A percentile compares a stretch with the other conserved stretches of the same genome.
These are phyloP conservation scores for Plantago elongata DNA, from an alignment of 257 asterid genomes.

Conservation along the genomic window DNA sequence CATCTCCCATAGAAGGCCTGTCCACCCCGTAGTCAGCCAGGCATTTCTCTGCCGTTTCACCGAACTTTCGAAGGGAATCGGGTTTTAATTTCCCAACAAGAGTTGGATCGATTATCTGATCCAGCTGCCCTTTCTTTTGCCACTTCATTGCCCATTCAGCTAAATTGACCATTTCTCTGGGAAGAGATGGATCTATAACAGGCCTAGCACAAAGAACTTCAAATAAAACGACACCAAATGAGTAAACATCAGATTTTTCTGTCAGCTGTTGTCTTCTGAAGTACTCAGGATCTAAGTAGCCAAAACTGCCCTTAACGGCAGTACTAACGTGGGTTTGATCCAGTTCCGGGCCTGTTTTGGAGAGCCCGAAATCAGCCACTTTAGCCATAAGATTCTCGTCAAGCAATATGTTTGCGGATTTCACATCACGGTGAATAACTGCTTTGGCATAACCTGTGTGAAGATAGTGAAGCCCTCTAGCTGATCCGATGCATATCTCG, in stretches of 20 bases:
- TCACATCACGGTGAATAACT: slow-evolving; percentile 67
- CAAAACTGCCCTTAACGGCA: slow-evolving; percentile 65
- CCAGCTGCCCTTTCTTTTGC: slow-evolving; percentile 32
- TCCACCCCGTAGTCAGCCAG: slow-evolving; percentile 39
- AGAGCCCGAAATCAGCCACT: slow-evolving; percentile 68
- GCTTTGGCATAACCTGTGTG: slow-evolving; percentile 42
- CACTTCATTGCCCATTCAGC: slow-evolving; percentile 48
- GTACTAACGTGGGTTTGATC: slow-evolving; percentile 52
- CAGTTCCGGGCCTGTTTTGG: slow-evolving; percentile 50
- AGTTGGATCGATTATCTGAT: slow-evolving; percentile 40
- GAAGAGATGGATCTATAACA: slow-evolving; percentile 23
- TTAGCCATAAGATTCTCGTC: slow-evolving; percentile 64
- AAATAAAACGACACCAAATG: slow-evolving; percentile 60
- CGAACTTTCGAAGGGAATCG: slow-evolving; percentile 40
- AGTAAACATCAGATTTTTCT: slow-evolving; percentile 64
- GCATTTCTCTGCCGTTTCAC: slow-evolving; percentile 40
- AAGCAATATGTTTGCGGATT: slow-evolving; percentile 59
- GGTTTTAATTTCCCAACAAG: slow-evolving; percentile 44
- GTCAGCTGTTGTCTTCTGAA: slow-evolving; percentile 49
- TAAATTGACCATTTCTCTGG: slow-evolving; percentile 41
- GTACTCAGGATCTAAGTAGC: slow-evolving; percentile 68
- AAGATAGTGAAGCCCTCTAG: slow-evolving; percentile 56
- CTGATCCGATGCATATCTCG: slow-evolving; percentile 55
- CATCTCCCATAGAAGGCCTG: slow-evolving; percentile 59
- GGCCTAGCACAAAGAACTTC: slow-evolving; percentile 55